A percentile compares a stretch with the other conserved stretches of the same genome.
Conservation (phyloP, 2,329 filamentous ascomycete species). For the Bipolaris zeicola region DNA sequence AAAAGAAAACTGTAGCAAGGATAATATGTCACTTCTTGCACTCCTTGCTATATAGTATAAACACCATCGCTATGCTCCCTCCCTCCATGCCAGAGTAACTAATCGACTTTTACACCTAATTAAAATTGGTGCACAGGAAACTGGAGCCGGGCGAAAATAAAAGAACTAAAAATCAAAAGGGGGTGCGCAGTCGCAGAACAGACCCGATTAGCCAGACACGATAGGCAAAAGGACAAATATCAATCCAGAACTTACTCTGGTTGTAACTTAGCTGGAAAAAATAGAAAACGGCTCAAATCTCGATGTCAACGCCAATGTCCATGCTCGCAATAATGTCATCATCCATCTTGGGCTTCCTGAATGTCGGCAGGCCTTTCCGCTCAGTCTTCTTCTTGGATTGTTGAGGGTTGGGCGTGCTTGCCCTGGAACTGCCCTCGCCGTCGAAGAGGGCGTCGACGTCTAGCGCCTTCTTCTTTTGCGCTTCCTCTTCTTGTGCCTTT, state of each 20-base stretch:
- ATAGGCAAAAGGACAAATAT: background rate
- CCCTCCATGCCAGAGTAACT: no score
- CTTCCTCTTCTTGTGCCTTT: constrained; percentile 48
- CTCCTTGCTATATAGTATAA: no score
- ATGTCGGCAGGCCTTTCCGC: constrained; percentile 66
- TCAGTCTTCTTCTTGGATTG: constrained; percentile 61
- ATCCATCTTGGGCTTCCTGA: constrained; percentile 78
- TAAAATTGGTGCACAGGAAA: no score
- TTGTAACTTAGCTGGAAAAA: background rate
- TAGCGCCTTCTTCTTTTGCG: constrained; percentile 38
- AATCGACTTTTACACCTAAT: no score
- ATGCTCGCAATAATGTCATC: constrained; percentile 90
- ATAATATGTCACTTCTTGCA: no score
- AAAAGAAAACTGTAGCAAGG: no score
- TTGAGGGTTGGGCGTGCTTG: constrained; percentile 53
- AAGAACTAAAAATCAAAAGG: no score
- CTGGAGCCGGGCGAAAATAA: no score
- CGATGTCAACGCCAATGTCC: constrained; percentile 91
- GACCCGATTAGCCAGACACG: background rate
- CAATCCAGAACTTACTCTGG: background rate
- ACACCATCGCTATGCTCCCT: no score
- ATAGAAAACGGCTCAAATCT: constrained; percentile 62
- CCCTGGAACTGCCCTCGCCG: constrained; percentile 50
- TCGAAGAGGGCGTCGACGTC: constrained; percentile 56
- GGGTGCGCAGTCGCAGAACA: no score